A percentile compares a stretch with the other conserved stretches of the same genome.
Conservation (phyloP, 2,329 filamentous ascomycete species). For the Aspergillus persii region DNA sequence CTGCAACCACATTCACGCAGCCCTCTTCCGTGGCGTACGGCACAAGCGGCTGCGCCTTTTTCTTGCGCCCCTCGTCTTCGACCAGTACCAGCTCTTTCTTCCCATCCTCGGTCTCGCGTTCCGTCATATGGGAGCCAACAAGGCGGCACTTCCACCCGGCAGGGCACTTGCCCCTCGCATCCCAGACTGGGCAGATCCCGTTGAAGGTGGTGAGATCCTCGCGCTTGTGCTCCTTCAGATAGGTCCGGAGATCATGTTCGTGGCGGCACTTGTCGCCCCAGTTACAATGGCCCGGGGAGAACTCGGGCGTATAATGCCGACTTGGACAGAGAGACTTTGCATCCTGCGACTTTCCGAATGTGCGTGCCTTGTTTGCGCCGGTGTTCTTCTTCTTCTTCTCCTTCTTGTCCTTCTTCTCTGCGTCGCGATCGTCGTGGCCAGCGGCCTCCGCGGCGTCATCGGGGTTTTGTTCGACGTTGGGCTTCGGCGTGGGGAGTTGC, state of each 20-base stretch:
- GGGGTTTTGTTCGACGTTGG: constrained; percentile 38
- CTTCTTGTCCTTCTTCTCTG: constrained; percentile 39
- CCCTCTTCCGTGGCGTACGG: constrained; percentile 52
- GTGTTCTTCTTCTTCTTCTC: constrained; percentile 59
- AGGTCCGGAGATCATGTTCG: constrained; percentile 80
- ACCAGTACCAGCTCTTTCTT: constrained; percentile 76
- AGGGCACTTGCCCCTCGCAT: constrained; percentile 70
- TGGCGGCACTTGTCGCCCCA: constrained; percentile 79
- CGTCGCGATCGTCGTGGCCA: constrained; percentile 42
- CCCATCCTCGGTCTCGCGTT: constrained; percentile 74
- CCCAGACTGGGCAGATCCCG: constrained; percentile 79
- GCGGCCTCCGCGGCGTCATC: constrained; percentile 62
- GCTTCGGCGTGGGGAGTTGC: constrained; percentile 16
- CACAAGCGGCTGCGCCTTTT: constrained; percentile 32
- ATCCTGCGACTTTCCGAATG: constrained; percentile 78
- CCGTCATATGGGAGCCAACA: constrained; percentile 79
- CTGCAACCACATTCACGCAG: constrained; percentile 71
- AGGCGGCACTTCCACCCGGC: constrained; percentile 95
- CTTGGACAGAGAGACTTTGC: constrained; percentile 74
- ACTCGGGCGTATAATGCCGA: constrained; percentile 69
- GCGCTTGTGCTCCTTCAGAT: constrained; percentile 77
- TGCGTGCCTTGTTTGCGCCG: constrained; percentile 80
- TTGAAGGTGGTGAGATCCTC: constrained; percentile 73
- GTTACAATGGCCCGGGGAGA: constrained; percentile 71
- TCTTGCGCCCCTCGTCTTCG: constrained; percentile 52